Conservation (phyloP, 495 filamentous ascomycete species). For the Chaetomium tenue region DNA sequence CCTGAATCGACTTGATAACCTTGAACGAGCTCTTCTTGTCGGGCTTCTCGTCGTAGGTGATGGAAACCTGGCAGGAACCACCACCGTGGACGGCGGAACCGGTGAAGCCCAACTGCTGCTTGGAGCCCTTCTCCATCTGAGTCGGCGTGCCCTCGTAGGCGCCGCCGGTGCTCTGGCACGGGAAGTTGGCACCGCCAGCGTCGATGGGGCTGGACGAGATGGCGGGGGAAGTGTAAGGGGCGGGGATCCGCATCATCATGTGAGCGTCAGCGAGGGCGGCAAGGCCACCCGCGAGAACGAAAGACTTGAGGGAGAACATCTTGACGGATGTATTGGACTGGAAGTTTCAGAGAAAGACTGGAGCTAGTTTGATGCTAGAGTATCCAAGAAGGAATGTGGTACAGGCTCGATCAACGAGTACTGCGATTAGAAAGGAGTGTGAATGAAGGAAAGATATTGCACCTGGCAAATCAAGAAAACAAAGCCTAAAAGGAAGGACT, state of each 20-base stretch:
- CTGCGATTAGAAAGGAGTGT: constrained; percentile 20
- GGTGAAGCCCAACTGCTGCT: constrained; percentile 54
- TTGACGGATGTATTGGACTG: constrained; percentile 26
- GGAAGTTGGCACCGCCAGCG: constrained; percentile 62
- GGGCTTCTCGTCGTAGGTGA: constrained; percentile 70
- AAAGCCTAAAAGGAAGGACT: constrained; percentile 19
- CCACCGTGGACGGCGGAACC: constrained; percentile 75
- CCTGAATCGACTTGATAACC: constrained; percentile 79
- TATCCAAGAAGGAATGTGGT: constrained; percentile 21
- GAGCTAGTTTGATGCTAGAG: constrained; percentile 16
- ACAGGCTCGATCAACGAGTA: constrained; percentile 23
- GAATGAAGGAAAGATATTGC: constrained; percentile 22
- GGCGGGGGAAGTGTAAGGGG: constrained; percentile 59
- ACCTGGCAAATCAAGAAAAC: constrained; percentile 22
- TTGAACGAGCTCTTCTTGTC: constrained; percentile 61
- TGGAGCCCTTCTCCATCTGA: constrained; percentile 55
- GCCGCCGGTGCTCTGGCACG: constrained; percentile 63
- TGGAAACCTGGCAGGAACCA: constrained; percentile 80
- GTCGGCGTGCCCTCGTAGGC: constrained; percentile 38
- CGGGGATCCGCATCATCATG: constrained; percentile 67
- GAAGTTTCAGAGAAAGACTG: not conserved
- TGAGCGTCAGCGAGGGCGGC: constrained; percentile 60
- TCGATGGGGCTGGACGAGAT: constrained; percentile 55
- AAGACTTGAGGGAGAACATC: constrained; percentile 44
- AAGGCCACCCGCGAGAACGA: constrained; percentile 39